Evolutionary conservation across 108 stramenopile species (phyloP).

Genomic region (Fragilaria crotonensis): DNA sequence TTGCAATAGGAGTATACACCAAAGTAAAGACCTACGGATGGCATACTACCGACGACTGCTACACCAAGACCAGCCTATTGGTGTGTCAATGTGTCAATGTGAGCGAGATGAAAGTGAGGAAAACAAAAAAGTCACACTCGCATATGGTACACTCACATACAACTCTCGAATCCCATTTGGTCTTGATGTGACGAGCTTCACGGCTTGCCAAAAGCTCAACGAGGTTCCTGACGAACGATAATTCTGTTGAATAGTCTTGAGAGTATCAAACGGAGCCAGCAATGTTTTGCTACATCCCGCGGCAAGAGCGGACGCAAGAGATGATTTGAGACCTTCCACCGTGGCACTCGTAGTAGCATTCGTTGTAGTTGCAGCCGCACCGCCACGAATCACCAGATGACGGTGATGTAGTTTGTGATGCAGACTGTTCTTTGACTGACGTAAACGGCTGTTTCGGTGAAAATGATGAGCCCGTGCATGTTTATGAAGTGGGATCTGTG

Average conservation of each 20-base stretch:
- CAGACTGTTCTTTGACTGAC: too few species aligned
- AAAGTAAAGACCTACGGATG: conserved; percentile 83
- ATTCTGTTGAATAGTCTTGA: conserved; percentile 90
- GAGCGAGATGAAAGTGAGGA: neutral
- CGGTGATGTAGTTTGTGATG: too few species aligned
- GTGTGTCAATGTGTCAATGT: neutral
- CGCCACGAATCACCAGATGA: neutral
- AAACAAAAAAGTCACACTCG: neutral
- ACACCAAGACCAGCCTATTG: conserved; percentile 68
- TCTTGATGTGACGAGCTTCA: conserved; percentile 40
- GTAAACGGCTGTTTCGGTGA: too few species aligned
- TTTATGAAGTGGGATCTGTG: too few species aligned
- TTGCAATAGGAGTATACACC: conserved; percentile 85
- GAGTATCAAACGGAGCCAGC: conserved; percentile 90
- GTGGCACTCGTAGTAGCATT: conserved; percentile 29
- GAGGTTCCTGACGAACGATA: conserved; percentile 18
- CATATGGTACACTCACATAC: conserved; percentile 51
- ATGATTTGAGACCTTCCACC: conserved; percentile 79
- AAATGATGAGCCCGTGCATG: too few species aligned
- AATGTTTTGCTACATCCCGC: conserved; percentile 80
- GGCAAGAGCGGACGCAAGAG: conserved; percentile 77
- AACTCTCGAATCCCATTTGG: conserved; percentile 71
- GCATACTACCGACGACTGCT: conserved; percentile 76
- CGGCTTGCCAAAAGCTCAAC: conserved; percentile 56
- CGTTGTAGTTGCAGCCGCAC: neutral